phyloP scores from a whole-genome alignment of 148 eudicot species.

The Persicaria tinctoria region DNA sequence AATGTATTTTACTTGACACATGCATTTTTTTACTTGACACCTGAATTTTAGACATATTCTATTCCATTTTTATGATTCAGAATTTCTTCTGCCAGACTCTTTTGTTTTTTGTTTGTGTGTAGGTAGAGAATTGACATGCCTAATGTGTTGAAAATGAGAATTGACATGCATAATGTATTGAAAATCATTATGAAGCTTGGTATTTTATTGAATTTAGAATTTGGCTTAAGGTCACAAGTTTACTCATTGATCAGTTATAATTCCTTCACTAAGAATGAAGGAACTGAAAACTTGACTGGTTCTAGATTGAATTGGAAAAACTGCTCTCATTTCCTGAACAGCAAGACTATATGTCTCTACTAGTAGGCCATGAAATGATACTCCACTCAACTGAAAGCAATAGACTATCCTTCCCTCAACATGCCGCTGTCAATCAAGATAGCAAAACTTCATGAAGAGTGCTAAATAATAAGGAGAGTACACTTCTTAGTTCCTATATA shows the following conservation, averaged over 20 bases:
- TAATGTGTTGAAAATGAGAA: too few relatives aligned
- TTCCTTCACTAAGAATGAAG: background rate
- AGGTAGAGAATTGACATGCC: too few relatives aligned
- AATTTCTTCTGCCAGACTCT: too few relatives aligned
- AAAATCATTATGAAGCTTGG: too few relatives aligned
- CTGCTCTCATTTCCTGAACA: background rate
- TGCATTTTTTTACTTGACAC: too few relatives aligned
- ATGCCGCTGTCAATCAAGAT: background rate
- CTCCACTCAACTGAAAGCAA: constrained; percentile 1
- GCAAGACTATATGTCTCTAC: background rate
- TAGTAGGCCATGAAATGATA: background rate
- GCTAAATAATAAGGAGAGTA: background rate
- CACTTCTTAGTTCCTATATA: background rate
- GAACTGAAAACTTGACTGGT: background rate
- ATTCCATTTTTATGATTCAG: too few relatives aligned
- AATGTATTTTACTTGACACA: too few relatives aligned
- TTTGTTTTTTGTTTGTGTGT: too few relatives aligned
- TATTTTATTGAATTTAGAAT: too few relatives aligned
- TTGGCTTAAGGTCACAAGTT: too few relatives aligned
- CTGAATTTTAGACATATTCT: too few relatives aligned
- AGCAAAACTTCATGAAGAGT: background rate
- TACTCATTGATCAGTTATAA: background rate
- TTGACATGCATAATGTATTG: too few relatives aligned
- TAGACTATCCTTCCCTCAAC: background rate
- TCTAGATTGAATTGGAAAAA: background rate